Percentiles rank a stretch among this genome's conserved stretches.
phyloP scores from a whole-genome alignment of 2,329 filamentous ascomycete genomes.

The Diaporthe vexans region DNA sequence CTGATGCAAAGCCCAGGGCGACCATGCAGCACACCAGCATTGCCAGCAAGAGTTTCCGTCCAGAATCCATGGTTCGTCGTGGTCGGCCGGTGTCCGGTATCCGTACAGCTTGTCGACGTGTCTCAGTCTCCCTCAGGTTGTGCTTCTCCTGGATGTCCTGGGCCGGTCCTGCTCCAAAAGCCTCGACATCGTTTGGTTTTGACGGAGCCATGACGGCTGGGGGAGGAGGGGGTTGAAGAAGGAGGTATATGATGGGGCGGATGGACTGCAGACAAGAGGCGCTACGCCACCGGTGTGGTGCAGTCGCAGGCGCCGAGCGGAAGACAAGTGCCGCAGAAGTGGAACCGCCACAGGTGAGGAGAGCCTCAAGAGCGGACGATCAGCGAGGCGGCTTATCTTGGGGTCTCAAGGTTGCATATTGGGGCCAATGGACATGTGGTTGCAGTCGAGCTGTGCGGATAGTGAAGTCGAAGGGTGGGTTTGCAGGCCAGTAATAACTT shows the following conservation, averaged over 20 bases:
- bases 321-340: conserved; percentile 38
- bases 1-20: conserved; percentile 45
- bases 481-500: conserved; percentile 25
- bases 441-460: conserved; percentile 24
- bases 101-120: conserved; percentile 38
- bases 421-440: conserved; percentile 23
- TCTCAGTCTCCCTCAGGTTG: conserved; percentile 40
- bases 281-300: conserved; percentile 27
- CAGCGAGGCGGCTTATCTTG: conserved; percentile 35
- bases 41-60: conserved; percentile 44
- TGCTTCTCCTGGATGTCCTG: conserved; percentile 43
- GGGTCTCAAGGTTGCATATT: conserved; percentile 32
- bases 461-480: conserved; percentile 21
- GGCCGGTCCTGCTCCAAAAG: conserved; percentile 35
- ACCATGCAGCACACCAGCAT: conserved; percentile 45
- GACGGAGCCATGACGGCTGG: conserved; percentile 31
- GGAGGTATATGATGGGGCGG: conserved; percentile 21
- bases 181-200: conserved; percentile 38
- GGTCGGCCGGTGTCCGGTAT: conserved; percentile 27
- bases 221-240: conserved; percentile 22
- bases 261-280: conserved; percentile 8
- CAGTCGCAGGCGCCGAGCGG: conserved; percentile 29
- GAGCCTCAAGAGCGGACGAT: conserved; percentile 32
- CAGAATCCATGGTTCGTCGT: conserved; percentile 43
- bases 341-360: conserved; percentile 35